Evolutionary conservation across 768 basidiomycete species (phyloP).

Genomic region (Panaeolus papilionaceus): DNA sequence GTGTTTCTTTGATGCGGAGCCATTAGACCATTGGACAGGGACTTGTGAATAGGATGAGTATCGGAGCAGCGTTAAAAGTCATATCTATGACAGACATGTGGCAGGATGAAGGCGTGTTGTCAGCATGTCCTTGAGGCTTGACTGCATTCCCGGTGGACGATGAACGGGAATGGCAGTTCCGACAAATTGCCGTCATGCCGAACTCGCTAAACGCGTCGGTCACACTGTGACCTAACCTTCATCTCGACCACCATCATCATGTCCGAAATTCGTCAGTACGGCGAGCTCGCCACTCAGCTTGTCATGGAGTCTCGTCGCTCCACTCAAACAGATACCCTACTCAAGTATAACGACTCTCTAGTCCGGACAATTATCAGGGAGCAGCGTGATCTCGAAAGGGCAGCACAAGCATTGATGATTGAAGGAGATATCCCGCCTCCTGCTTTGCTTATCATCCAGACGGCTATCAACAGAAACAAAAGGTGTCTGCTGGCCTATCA

Average conservation of each 20-base stretch:
- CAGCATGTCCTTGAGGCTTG: neutral
- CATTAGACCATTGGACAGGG: neutral
- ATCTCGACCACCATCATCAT: slow-evolving; percentile 36
- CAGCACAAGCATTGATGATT: slow-evolving; percentile 45
- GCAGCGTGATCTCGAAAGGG: slow-evolving; percentile 85
- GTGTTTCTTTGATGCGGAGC: neutral
- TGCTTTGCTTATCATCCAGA: slow-evolving; percentile 84
- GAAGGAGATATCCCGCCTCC: slow-evolving; percentile 55
- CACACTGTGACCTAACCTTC: slow-evolving; percentile 26
- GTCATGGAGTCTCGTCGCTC: slow-evolving; percentile 88
- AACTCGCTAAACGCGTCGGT: slow-evolving; percentile 29
- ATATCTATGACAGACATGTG: neutral
- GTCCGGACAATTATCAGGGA: slow-evolving; percentile 89
- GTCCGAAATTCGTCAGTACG: slow-evolving; percentile 70
- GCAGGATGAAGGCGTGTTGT: neutral
- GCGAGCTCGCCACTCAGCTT: slow-evolving; percentile 89
- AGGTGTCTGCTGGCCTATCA: slow-evolving; percentile 97
- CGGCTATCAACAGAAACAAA: slow-evolving; percentile 91
- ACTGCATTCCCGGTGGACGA: neutral
- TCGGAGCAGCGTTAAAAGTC: neutral
- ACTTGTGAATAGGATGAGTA: neutral
- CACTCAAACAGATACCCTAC: slow-evolving; percentile 78
- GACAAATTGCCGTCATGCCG: neutral
- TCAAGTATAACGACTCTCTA: slow-evolving; percentile 91
- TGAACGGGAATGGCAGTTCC: neutral